Conservation (phyloP, 2,329 filamentous ascomycete species). For the Ascochyta lentis region DNA sequence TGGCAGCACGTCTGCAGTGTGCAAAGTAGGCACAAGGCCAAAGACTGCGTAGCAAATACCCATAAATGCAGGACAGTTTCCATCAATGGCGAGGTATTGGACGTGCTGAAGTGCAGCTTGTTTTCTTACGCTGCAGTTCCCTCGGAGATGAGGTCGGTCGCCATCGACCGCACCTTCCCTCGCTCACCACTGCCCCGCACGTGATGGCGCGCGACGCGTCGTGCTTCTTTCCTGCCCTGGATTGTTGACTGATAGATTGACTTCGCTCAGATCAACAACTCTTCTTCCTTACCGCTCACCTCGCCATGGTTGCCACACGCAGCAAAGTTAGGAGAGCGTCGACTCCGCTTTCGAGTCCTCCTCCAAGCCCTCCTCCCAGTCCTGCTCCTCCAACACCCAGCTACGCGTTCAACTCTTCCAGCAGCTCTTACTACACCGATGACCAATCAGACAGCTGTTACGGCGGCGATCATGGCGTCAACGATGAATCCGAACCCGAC, state of each 20-base stretch:
- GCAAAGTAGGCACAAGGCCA: not conserved
- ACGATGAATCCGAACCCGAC: not conserved
- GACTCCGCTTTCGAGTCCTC: slow-evolving; percentile 4
- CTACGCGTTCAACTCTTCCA: not conserved
- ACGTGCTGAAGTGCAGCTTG: not conserved
- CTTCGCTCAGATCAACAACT: not conserved
- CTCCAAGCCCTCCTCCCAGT: not conserved
- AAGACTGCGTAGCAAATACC: slow-evolving; percentile 2
- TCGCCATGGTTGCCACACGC: slow-evolving; percentile 3
- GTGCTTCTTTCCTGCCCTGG: not conserved
- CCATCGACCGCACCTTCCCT: not conserved
- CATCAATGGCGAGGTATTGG: not conserved
- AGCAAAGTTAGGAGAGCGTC: not conserved
- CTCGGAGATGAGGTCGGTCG: not conserved
- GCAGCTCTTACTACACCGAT: not conserved
- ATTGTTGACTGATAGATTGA: not conserved
- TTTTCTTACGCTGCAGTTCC: not conserved
- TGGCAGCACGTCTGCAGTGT: not conserved
- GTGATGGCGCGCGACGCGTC: slow-evolving; percentile 11
- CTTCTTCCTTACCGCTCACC: not conserved
- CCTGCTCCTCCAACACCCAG: not conserved
- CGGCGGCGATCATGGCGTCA: not conserved
- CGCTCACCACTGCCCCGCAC: not conserved
- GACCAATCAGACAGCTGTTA: slow-evolving; percentile 2
- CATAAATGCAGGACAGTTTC: slow-evolving; percentile 5